Evolutionary conservation across 805 yeast species (phyloP).

Genomic region (Jamesozyma rosinii): DNA sequence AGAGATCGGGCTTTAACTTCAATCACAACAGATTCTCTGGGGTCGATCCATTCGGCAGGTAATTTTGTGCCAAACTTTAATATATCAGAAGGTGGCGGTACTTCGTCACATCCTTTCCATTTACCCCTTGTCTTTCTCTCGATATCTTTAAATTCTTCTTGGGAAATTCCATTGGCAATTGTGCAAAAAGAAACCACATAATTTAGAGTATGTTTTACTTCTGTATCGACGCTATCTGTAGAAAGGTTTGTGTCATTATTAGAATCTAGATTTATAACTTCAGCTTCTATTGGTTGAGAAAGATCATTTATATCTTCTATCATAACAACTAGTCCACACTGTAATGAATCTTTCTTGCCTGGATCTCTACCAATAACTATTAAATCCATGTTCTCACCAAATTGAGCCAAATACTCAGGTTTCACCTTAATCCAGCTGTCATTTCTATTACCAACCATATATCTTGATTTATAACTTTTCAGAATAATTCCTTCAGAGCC

Average conservation of each 20-base stretch:
- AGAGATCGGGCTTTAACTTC: constrained; percentile 78
- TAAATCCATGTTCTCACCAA: constrained; percentile 80
- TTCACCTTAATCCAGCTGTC: constrained; percentile 80
- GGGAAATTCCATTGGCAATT: constrained; percentile 77
- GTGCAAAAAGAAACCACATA: constrained; percentile 60
- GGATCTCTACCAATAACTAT: constrained; percentile 70
- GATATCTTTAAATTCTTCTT: constrained; percentile 51
- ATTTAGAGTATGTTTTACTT: constrained; percentile 5
- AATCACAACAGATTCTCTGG: constrained; percentile 64
- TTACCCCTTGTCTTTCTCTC: constrained; percentile 46
- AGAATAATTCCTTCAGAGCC: constrained; percentile 78
- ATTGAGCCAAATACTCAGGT: constrained; percentile 80
- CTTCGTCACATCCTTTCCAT: constrained; percentile 43
- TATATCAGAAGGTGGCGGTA: constrained; percentile 35
- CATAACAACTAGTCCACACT: constrained; percentile 58
- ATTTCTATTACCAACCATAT: constrained; percentile 51
- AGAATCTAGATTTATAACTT: constrained; percentile 8
- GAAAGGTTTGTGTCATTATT: constrained; percentile 6
- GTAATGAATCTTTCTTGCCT: constrained; percentile 57
- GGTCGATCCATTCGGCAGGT: constrained; percentile 75
- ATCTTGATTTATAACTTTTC: constrained; percentile 51
- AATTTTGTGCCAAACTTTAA: constrained; percentile 48
- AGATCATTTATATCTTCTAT: constrained; percentile 20
- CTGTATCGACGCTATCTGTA: constrained; percentile 1
- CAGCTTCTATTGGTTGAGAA: constrained; percentile 1